Base-by-base conservation (phyloP, 148 eudicot species). In the Vaccinium darrowii region DNA sequence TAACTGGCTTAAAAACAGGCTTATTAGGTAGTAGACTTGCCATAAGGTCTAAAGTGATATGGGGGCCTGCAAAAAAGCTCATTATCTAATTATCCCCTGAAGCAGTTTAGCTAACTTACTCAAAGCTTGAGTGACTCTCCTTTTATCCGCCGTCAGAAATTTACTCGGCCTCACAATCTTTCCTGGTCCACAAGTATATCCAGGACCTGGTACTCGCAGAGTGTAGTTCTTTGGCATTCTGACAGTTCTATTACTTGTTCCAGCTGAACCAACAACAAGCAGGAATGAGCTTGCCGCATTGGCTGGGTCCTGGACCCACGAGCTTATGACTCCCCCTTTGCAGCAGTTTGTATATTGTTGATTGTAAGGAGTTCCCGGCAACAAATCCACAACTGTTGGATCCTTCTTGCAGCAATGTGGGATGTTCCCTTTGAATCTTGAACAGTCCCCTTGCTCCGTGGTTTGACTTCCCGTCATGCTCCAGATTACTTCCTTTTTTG, bases 281-380 rank as follows among this genome's bases (percentile, higher is more conserved):
- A 92, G 96, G 87, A 93, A 92, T 30, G 95, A 85, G 53, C 93
- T 88, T 8, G 88, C 94, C 51, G 96, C 92, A 57, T 84, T 87
- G 58, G 83, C 84, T 16, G 91, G 95, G 84, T 93, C 92, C 81
- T 93, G 96, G 25, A 79, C 93, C 93, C 89, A 87, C 6, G 96
- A 91, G 81, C 85, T 89, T 25, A 94, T 36, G 5, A 94, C 92
- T 9, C 98, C 98, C 30, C 92, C 98, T 83, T 85, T 89, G 78
- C 98, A 94, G 80, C 98, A 94, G 79, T 93, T 94, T 50, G 92
- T 82, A 33, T 86, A 80, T 80, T 94, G 94, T 83, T 90, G 93
- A 76, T 93, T 92, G 91, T 93, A 94, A 57, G 94, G 95, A 52
- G 91, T 91, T 81, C 93, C 93, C 0, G 92, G 95, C 75, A 91